Conservation (phyloP, 345 rosid genomes). For the Rhodamnia argentea region DNA sequence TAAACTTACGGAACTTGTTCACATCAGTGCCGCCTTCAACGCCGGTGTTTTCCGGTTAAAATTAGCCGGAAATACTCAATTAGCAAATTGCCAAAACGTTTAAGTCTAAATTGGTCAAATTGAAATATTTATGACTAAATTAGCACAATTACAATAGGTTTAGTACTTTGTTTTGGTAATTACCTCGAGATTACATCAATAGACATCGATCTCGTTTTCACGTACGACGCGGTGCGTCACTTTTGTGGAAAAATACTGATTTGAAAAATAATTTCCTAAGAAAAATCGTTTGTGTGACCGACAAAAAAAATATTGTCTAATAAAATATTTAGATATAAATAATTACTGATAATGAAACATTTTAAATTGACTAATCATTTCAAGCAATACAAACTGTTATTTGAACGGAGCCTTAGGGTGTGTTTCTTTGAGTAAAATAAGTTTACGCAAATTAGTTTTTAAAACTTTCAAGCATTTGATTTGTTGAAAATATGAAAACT, state of each 20-base stretch:
- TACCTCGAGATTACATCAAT: too few species aligned
- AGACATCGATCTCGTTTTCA: not conserved
- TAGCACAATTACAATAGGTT: too few species aligned
- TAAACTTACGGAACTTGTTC: too few species aligned
- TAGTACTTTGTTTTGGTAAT: too few species aligned
- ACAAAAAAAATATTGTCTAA: not conserved
- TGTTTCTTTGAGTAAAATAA: not conserved
- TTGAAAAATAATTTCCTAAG: not conserved
- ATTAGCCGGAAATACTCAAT: too few species aligned
- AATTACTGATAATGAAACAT: not conserved
- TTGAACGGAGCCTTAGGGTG: not conserved
- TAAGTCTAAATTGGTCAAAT: too few species aligned
- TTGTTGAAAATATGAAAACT: not conserved
- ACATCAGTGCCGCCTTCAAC: too few species aligned
- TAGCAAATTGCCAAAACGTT: too few species aligned
- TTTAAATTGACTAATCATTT: not conserved
- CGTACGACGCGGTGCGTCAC: accelerated
- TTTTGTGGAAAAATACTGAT: not conserved
- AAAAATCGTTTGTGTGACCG: not conserved
- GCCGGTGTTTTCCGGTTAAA: too few species aligned
- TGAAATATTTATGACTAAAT: too few species aligned
- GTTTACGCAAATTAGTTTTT: not conserved
- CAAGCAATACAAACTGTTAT: not conserved
- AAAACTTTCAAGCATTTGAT: not conserved
- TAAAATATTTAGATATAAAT: not conserved